Base-by-base conservation (phyloP, 2,329 filamentous ascomycete species). In the Paraphaeosphaeria minitans region DNA sequence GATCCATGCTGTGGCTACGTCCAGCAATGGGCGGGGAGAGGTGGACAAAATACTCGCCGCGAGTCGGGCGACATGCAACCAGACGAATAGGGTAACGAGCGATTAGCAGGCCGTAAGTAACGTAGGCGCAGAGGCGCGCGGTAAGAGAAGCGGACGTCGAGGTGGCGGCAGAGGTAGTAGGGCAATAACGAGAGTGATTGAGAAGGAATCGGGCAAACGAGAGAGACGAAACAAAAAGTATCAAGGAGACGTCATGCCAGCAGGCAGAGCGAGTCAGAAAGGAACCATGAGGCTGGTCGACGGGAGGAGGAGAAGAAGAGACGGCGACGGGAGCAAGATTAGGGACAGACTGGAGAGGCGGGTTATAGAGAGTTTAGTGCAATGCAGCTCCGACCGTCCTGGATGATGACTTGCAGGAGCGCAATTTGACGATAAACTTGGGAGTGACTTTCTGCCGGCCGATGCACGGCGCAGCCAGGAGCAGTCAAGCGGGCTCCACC, bases 1-100 rank as follows among this genome's bases (percentile, higher is more conserved):
- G 73, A 67, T 80, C 77, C 78, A 80, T 80, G 65, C 63, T 65
- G 66, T 66, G 66, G 57, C 63, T 64, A 56, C 59, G 49, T 49
- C 52, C 46, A 62, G 56, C 58, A 58, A 67, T 60, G 57, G 58
- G 65, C 61, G 69, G 70, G 68, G 58, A 71, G 65, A 65, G 58
- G 66, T 56, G 53, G 66, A 71, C 62, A 67, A 71, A 72, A 71
- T 69, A 73, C 63, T 68, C 64, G 66, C 59, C 64, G 58, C 57
- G 66, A 67, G 61, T 61, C 53, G 60, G 60, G 66, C 55, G 55
- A 61, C 64, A 71, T 72, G 72, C 71, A 74, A 64, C 59, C 67
- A 73, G 68, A 73, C 72, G 62, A 70, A 75, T 70, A 52, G 69
- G 75, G 72, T 65, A 74, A 73, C 47, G 63, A 60, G 61, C 65